Conservation (phyloP, 192 early-diverging fungal species). For the Gaertneriomyces semiglobifer region DNA sequence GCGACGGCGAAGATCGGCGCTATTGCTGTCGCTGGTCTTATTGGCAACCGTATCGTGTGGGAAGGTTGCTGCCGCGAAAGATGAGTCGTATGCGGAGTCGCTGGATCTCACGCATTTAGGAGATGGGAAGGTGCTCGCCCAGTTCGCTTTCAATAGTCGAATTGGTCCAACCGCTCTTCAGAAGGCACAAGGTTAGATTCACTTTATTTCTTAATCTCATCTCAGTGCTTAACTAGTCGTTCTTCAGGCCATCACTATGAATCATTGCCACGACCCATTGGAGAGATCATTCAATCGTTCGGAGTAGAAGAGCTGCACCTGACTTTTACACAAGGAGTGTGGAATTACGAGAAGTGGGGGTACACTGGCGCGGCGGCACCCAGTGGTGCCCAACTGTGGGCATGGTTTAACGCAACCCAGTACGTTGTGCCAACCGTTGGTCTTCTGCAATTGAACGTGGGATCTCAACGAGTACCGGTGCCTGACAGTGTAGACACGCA, state of each 20-base stretch:
- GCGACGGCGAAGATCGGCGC: no score
- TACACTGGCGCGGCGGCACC: constrained; percentile 54
- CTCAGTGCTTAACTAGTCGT: neutral
- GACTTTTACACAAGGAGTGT: constrained; percentile 86
- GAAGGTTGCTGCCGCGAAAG: constrained; percentile 2
- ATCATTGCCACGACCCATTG: constrained; percentile 78
- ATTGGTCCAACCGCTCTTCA: constrained; percentile 7
- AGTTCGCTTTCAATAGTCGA: constrained; percentile 68
- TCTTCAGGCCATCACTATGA: constrained; percentile 61
- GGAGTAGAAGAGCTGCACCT: constrained; percentile 78
- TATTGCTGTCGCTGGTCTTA: no score
- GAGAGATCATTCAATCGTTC: constrained; percentile 74
- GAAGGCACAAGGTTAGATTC: constrained; percentile 10
- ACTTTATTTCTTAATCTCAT: neutral
- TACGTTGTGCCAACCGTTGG: constrained; percentile 12
- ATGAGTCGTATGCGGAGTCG: constrained; percentile 29
- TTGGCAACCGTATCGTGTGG: no score
- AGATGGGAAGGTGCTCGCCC: constrained; percentile 77
- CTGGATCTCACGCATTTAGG: constrained; percentile 66
- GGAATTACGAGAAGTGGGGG: constrained; percentile 80
- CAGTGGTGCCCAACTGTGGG: constrained; percentile 68
- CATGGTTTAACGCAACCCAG: constrained; percentile 30
- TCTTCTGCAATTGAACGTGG: no score
- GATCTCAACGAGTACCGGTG: neutral
- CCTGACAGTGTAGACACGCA: constrained; percentile 55